Evolutionary conservation across 108 stramenopile genomes (phyloP).

Genomic region (Poteriospumella lacustris): DNA sequence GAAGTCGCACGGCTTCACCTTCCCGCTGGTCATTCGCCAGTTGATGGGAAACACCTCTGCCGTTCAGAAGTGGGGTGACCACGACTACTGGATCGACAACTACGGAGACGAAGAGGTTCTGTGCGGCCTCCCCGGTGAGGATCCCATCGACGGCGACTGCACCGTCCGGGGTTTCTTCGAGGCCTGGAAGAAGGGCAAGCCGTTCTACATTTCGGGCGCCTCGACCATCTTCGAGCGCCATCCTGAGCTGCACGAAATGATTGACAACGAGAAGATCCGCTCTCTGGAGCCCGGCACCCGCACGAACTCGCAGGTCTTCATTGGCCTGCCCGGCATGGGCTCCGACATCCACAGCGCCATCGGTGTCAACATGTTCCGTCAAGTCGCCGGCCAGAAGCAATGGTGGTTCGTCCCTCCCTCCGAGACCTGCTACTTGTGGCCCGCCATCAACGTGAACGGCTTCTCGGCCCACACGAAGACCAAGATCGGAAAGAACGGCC

Average conservation of each 20-base stretch:
- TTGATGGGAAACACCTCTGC: conserved; percentile 3
- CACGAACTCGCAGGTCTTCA: neutral
- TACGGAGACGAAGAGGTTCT: conserved; percentile 2
- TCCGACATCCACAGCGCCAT: conserved; percentile 21
- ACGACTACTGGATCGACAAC: conserved; percentile 9
- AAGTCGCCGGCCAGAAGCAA: neutral
- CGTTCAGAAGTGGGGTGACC: conserved; percentile 5
- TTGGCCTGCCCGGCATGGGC: conserved; percentile 13
- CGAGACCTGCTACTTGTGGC: conserved; percentile 1
- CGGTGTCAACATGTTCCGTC: conserved; percentile 22
- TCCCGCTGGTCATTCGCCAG: neutral
- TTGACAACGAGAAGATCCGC: neutral
- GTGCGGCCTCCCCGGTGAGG: neutral
- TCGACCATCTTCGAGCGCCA: conserved; percentile 8
- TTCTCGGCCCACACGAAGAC: conserved; percentile 19
- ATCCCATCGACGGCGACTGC: neutral
- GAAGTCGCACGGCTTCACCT: neutral
- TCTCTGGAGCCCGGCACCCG: conserved; percentile 11
- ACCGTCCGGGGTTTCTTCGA: neutral
- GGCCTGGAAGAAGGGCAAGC: neutral
- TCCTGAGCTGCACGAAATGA: conserved; percentile 10
- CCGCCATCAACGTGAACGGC: conserved; percentile 3
- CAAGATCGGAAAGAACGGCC: neutral
- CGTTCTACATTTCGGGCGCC: conserved; percentile 13
- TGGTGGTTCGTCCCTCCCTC: conserved; percentile 29